Evolutionary conservation across 257 asterid species (phyloP), one percentile per base, ranked within the genome.

Genomic region (Orobanche coerulescens): DNA sequence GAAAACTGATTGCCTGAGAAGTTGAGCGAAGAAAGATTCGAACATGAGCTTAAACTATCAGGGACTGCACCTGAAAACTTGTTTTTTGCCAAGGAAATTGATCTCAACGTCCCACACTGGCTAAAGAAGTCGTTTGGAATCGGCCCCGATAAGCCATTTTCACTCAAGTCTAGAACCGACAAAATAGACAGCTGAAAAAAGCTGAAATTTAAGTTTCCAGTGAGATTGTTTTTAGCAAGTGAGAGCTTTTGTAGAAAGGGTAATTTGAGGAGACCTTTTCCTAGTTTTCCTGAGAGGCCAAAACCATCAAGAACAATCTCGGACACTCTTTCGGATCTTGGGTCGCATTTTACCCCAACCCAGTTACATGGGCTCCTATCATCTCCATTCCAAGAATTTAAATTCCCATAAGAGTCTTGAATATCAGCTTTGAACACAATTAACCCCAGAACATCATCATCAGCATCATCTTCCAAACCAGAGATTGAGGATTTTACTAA

Each of bases 361-460:
- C 99, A 93, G 37, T 62, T 77, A 66, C 97, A 93, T 5, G 97
- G 88, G 78, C 77, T 89, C 15, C 78, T 80, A 31, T 82, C 96
- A 52, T 93, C 97, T 72, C 86, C 99, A 55, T 77, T 86, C 99
- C 99, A 93, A 25, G 99, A 86, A 39, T 25, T 60, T 30, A 93
- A 64, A 62, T 81, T 89, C 22, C 85, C 81, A 6, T 74, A 73
- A 43, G 97, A 95, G 78, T 89, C 99, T 66, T 66, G 69, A 66
- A 86, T 61, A 67, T 86, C 96, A 14, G 97, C 86, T 71, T 83
- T 93, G 79, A 93, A 93, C 64, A 86, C 96, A 65, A 89, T 84
- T 72, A 93, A 66, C 37, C 99, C 99, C 71, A 93, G 71, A 70
- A 89, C 94, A 76, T 93, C 99, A 60, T 86, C 99, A 58, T 83